Percentiles rank a stretch among this genome's conserved stretches.
Evolutionary conservation across 257 asterid species (phyloP).

Genomic region (Ajuga chamaepitys): DNA sequence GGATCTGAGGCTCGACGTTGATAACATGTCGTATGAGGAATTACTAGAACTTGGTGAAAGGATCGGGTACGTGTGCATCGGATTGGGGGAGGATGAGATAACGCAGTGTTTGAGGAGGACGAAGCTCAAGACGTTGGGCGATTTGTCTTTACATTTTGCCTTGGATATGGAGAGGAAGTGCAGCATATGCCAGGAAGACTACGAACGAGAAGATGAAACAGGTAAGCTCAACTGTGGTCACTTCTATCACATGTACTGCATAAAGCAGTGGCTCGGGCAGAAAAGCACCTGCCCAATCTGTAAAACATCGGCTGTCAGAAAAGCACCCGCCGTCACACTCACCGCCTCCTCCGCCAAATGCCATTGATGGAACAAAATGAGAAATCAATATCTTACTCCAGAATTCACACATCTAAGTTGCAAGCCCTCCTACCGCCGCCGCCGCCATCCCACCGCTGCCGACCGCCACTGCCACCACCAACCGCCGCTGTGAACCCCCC

Average conservation of each 20-base stretch:
- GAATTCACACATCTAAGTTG: too few relatives aligned
- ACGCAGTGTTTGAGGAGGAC: slow-evolving; percentile 47
- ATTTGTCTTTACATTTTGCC: slow-evolving; percentile 25
- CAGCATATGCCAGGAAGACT: slow-evolving; percentile 96
- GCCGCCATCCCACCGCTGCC: too few relatives aligned
- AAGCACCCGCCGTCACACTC: too few relatives aligned
- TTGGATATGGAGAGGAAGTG: slow-evolving; percentile 51
- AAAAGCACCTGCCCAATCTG: slow-evolving; percentile 71
- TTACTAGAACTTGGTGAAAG: slow-evolving; percentile 82
- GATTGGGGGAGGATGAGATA: slow-evolving; percentile 69
- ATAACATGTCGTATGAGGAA: slow-evolving; percentile 89
- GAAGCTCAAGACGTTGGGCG: slow-evolving; percentile 22
- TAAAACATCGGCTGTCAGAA: slow-evolving; percentile 48
- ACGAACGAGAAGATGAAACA: slow-evolving; percentile 57
- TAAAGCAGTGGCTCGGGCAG: slow-evolving; percentile 75
- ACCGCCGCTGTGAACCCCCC: too few relatives aligned
- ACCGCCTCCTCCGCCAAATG: too few relatives aligned
- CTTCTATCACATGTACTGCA: slow-evolving; percentile 62
- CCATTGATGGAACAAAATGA: too few relatives aligned
- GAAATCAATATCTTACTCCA: too few relatives aligned
- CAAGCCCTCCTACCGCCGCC: too few relatives aligned
- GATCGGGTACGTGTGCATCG: slow-evolving; percentile 79
- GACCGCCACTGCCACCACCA: too few relatives aligned
- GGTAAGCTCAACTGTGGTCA: slow-evolving; percentile 75
- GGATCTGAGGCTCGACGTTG: slow-evolving; percentile 71